Evolutionary conservation across 306 rosid species (phyloP).

Genomic region (Sicyos baderoa): DNA sequence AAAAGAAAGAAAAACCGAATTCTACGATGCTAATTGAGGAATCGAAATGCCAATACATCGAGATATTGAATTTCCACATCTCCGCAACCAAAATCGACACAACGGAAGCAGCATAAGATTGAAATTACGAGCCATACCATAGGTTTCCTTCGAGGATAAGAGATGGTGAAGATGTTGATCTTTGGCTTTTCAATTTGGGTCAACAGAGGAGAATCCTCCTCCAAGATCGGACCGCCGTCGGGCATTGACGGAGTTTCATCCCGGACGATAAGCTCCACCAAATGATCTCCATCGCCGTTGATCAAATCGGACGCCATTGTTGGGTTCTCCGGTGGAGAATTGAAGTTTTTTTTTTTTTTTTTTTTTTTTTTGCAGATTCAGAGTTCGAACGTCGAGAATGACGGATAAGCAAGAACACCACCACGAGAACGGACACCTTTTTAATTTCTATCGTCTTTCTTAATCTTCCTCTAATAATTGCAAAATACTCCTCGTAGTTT

Average conservation of each 20-base stretch:
- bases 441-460: background rate
- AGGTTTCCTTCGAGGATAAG: constrained; percentile 53
- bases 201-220: constrained; percentile 50
- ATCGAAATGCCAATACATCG: background rate
- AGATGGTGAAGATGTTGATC: constrained; percentile 68
- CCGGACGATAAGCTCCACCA: constrained; percentile 46
- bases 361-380: background rate
- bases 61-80: background rate
- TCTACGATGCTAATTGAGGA: background rate
- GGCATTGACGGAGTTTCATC: constrained; percentile 19
- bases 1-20: background rate
- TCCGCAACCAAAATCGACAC: constrained; percentile 2
- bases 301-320: constrained; percentile 37
- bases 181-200: constrained; percentile 47
- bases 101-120: background rate
- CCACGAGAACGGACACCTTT: background rate
- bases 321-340: background rate
- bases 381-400: constrained; percentile 4
- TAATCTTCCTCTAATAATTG: background rate
- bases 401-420: background rate
- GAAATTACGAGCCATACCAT: constrained; percentile 25
- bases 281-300: constrained; percentile 28
- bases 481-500: background rate
- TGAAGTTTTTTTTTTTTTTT: too few relatives aligned
- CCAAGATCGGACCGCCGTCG: constrained; percentile 26